Conservation (phyloP, 768 basidiomycete genomes). For the Tephrocybe sp. region DNA sequence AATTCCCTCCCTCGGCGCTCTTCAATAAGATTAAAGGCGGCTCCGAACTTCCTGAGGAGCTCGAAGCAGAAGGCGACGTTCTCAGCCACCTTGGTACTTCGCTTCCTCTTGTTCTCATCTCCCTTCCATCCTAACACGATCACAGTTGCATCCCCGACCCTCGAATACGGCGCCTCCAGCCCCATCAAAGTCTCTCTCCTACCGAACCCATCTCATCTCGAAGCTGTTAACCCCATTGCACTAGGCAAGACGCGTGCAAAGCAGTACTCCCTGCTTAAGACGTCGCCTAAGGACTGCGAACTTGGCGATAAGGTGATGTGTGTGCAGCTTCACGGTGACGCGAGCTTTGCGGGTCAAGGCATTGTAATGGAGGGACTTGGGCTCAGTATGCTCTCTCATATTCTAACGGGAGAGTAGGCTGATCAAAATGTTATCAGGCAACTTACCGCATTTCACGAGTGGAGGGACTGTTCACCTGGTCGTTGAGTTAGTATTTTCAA, state of each 20-base stretch:
- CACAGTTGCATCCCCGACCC: constrained; percentile 53
- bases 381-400: constrained; percentile 53
- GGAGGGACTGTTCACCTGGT: constrained; percentile 91
- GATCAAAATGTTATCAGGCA: constrained; percentile 44
- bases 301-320: constrained; percentile 79
- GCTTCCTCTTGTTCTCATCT: not conserved
- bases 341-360: constrained; percentile 89
- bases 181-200: constrained; percentile 73
- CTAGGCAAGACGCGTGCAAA: constrained; percentile 90
- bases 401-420: not conserved
- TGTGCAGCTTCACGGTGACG: constrained; percentile 90
- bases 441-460: constrained; percentile 88
- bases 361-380: constrained; percentile 88
- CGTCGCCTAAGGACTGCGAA: constrained; percentile 51
- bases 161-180: constrained; percentile 51
- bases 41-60: constrained; percentile 63
- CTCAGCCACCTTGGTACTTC: constrained; percentile 69
- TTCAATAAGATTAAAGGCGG: constrained; percentile 90
- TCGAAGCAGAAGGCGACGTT: constrained; percentile 79
- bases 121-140: not conserved
- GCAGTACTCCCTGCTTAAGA: constrained; percentile 79
- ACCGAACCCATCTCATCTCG: constrained; percentile 14
- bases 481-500: constrained; percentile 65
- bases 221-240: constrained; percentile 87
- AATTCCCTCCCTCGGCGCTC: constrained; percentile 63